A percentile compares a stretch with the other conserved stretches of the same genome.
phyloP scores from a whole-genome alignment of 1,284 basidiomycete species.

The Fomes fomentarius region DNA sequence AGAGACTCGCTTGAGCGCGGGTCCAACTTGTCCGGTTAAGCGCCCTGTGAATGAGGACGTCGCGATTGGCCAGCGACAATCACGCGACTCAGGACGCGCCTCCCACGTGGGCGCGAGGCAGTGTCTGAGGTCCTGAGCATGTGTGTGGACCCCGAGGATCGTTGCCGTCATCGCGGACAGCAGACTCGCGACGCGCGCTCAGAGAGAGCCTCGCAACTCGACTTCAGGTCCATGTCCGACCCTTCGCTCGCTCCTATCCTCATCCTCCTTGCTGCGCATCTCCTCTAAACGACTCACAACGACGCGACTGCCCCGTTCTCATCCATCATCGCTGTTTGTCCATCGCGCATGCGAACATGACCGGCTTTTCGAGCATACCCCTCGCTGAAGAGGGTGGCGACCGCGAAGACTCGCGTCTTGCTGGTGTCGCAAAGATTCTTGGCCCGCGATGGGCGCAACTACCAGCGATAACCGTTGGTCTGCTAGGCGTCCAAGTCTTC shows the following conservation, averaged over 20 bases:
- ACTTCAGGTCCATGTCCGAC: neutral
- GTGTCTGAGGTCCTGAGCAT: neutral
- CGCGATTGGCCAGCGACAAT: conserved; percentile 1
- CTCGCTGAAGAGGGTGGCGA: conserved; percentile 39
- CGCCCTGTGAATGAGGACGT: neutral
- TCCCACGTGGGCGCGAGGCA: conserved; percentile 9
- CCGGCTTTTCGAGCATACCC: conserved; percentile 48
- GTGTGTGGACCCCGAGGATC: neutral
- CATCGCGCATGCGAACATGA: conserved; percentile 38
- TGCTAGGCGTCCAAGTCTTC: conserved; percentile 83
- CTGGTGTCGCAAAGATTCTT: conserved; percentile 55
- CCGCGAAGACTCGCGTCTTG: conserved; percentile 45
- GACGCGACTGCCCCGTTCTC: neutral
- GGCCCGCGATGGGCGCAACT: conserved; percentile 67
- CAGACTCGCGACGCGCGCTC: neutral
- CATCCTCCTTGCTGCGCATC: neutral
- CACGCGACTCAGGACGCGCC: conserved; percentile 7
- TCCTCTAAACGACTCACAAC: neutral
- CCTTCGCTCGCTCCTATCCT: neutral
- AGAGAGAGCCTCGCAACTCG: too few species aligned
- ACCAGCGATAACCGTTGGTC: conserved; percentile 75
- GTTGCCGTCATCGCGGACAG: neutral
- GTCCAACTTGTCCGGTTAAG: neutral
- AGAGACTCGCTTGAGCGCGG: neutral
- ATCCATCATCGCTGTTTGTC: neutral